These are phyloP conservation scores for Boletus rufocinnamomeus DNA, from an alignment of 768 basidiomycete species.

Conservation along the genomic window DNA sequence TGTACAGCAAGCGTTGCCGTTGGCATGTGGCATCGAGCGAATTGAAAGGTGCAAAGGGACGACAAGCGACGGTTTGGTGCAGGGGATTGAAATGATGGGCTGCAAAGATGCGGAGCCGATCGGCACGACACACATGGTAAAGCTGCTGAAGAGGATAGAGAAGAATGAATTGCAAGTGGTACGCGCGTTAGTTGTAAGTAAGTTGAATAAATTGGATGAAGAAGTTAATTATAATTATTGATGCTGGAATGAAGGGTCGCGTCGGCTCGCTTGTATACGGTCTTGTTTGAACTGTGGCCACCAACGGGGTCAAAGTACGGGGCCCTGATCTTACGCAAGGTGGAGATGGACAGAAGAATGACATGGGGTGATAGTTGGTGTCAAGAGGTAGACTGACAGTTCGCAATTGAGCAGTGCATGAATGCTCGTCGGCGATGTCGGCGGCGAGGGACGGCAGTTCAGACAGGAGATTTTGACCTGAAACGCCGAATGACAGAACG, in stretches of 20 bases:
- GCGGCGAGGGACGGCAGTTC: too few relatives aligned
- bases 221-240: background rate
- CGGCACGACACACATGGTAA: background rate
- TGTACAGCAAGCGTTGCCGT: conserved; percentile 2
- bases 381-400: conserved; percentile 3
- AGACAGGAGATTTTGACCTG: too few relatives aligned
- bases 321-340: background rate
- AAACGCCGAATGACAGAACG: background rate
- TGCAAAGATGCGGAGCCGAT: background rate
- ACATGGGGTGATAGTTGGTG: background rate
- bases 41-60: background rate
- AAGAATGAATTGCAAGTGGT: conserved; percentile 3
- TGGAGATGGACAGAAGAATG: background rate
- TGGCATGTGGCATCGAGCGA: conserved; percentile 13
- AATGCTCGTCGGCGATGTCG: too few relatives aligned
- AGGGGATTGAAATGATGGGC: background rate
- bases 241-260: conserved; percentile 14
- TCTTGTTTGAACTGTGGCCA: background rate
- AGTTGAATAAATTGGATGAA: background rate
- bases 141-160: conserved; percentile 10
- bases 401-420: background rate
- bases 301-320: background rate
- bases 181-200: background rate
- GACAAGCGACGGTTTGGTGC: background rate
- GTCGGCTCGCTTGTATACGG: conserved; percentile 9